These are phyloP conservation scores for Limtongia smithiae DNA, from an alignment of 805 yeast species.

Conservation along the genomic window DNA sequence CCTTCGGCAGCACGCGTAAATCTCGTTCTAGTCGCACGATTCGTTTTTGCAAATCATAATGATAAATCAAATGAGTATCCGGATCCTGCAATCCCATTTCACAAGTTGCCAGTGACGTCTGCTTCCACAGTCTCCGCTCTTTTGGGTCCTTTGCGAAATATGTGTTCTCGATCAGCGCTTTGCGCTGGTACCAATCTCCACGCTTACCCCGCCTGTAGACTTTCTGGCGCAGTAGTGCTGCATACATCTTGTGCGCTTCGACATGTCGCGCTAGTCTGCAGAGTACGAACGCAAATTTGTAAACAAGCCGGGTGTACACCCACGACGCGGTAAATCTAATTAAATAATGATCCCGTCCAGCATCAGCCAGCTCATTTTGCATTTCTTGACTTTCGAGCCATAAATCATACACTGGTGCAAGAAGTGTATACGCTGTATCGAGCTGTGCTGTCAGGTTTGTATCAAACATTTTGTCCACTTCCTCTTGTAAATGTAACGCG, in stretches of 20 bases:
- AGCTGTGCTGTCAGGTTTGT: slow-evolving; percentile 3
- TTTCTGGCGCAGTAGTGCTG: slow-evolving; percentile 16
- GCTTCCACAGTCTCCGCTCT: slow-evolving; percentile 17
- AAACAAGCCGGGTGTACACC: slow-evolving; percentile 23
- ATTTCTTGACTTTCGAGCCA: too few relatives aligned
- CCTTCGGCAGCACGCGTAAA: slow-evolving; percentile 16
- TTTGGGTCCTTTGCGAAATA: slow-evolving; percentile 9
- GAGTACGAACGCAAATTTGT: slow-evolving; percentile 21
- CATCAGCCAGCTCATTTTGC: neutral
- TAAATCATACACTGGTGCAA: slow-evolving; percentile 5
- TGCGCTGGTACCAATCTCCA: slow-evolving; percentile 29
- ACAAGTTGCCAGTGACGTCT: slow-evolving; percentile 23
- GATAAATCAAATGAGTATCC: slow-evolving; percentile 26
- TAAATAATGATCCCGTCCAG: slow-evolving; percentile 20
- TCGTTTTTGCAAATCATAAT: slow-evolving; percentile 25
- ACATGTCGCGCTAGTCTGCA: slow-evolving; percentile 8
- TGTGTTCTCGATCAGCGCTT: slow-evolving; percentile 25
- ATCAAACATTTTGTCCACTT: slow-evolving; percentile 15
- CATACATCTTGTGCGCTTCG: slow-evolving; percentile 18
- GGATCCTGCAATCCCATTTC: slow-evolving; percentile 26
- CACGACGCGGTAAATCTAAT: slow-evolving; percentile 25
- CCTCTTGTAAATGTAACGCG: slow-evolving; percentile 13
- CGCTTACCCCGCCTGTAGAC: slow-evolving; percentile 24
- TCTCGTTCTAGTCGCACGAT: slow-evolving; percentile 22
- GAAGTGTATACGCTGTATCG: neutral